These are phyloP conservation scores for Megacollybia marginata DNA, from an alignment of 768 basidiomycete species.

Conservation along the genomic window DNA sequence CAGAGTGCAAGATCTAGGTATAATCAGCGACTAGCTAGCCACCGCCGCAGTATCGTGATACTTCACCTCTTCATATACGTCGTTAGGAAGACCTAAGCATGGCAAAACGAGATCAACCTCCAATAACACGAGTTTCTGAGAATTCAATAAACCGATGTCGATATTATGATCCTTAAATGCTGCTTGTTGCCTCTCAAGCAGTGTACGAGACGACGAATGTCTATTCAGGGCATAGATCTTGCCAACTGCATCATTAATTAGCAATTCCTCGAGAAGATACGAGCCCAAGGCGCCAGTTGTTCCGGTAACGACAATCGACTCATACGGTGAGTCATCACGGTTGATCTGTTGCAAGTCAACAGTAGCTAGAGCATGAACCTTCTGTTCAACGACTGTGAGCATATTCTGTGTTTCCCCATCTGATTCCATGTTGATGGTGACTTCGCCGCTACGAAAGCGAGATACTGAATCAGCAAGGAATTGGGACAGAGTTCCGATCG, in stretches of 20 bases:
- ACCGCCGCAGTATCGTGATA: no score
- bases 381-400: conserved; percentile 12
- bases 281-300: conserved; percentile 25
- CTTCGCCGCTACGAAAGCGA: no score
- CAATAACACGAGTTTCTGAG: conserved; percentile 11
- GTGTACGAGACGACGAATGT: conserved; percentile 2
- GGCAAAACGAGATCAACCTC: conserved; percentile 13
- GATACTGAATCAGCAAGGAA: no score
- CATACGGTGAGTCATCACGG: conserved; percentile 10
- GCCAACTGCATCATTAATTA: conserved; percentile 23
- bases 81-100: no score
- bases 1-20: no score
- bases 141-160: conserved; percentile 1
- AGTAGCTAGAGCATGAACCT: no score
- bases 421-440: conserved; percentile 14
- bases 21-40: no score
- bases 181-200: not conserved
- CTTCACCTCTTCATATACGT: no score
- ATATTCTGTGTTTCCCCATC: conserved; percentile 31
- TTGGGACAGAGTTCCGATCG: conserved; percentile 36
- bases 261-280: conserved; percentile 25
- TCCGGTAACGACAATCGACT: conserved; percentile 14
- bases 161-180: conserved; percentile 15
- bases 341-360: no score
- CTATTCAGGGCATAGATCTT: conserved; percentile 22